phyloP scores from a whole-genome alignment of 148 eudicot genomes.

The Fallopia convolvulus region DNA sequence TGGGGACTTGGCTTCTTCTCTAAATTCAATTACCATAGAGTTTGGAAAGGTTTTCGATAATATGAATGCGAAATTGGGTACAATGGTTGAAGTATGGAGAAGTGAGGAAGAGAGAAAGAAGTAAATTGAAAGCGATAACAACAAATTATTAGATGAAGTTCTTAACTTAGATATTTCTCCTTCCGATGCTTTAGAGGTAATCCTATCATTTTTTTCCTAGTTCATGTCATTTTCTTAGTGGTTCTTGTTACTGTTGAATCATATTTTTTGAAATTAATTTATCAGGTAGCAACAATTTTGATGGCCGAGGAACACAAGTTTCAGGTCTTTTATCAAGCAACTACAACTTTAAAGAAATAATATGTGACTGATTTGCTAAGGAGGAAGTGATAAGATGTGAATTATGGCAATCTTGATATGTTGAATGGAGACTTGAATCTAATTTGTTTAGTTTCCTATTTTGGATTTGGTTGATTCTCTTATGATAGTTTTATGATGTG shows the following conservation, averaged over 20 bases:
- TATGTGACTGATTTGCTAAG: neutral
- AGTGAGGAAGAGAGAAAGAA: neutral
- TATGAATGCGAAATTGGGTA: no score
- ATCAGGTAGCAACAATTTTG: neutral
- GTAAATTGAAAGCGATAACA: neutral
- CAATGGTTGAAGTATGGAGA: no score
- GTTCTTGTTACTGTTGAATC: neutral
- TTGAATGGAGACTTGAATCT: no score
- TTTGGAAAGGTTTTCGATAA: no score
- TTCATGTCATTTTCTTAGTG: no score
- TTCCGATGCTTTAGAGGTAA: neutral
- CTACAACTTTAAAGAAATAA: neutral
- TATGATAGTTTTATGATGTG: no score
- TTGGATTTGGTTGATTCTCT: no score
- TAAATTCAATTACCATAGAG: no score
- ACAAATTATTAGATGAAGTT: neutral
- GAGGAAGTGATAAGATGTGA: neutral
- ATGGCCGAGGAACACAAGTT: neutral
- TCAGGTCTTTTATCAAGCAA: neutral
- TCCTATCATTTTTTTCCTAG: neutral
- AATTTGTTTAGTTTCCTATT: no score
- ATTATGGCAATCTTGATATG: no score
- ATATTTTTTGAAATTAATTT: no score
- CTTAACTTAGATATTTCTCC: neutral
- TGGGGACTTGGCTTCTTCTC: no score